phyloP scores from a whole-genome alignment of 306 rosid species.

The Mimosa pudica region DNA sequence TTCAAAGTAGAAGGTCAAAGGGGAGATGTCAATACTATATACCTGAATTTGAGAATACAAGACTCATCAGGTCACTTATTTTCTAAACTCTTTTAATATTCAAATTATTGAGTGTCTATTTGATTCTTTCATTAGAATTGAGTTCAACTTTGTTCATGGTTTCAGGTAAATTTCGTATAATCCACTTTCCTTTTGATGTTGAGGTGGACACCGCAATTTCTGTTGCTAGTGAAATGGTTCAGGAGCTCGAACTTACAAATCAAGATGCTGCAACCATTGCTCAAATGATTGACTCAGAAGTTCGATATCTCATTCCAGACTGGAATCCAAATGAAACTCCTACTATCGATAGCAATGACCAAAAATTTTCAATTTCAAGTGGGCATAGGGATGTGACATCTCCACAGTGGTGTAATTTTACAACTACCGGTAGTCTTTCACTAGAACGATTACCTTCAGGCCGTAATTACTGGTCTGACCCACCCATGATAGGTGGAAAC shows the following conservation, averaged over 20 bases:
- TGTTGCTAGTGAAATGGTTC: constrained; percentile 98
- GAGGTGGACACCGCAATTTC: constrained; percentile 82
- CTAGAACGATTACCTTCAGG: constrained; percentile 87
- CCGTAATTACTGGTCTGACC: constrained; percentile 88
- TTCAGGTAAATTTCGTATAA: constrained; percentile 79
- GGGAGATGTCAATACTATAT: constrained; percentile 74
- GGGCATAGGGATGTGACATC: constrained; percentile 45
- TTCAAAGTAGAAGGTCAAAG: constrained; percentile 84
- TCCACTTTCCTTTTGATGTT: constrained; percentile 92
- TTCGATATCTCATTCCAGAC: constrained; percentile 64
- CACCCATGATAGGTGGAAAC: constrained; percentile 68
- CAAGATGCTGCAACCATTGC: constrained; percentile 91
- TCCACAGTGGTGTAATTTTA: constrained; percentile 39
- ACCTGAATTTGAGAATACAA: constrained; percentile 79
- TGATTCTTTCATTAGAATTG: constrained; percentile 13
- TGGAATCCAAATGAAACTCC: constrained; percentile 51
- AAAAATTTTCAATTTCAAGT: constrained; percentile 40
- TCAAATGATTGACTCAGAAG: constrained; percentile 76
- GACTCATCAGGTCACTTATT: constrained; percentile 65
- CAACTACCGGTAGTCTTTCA: constrained; percentile 48
- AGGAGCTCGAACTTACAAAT: constrained; percentile 88
- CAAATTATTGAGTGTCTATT: constrained; percentile 2
- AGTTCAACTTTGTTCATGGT: constrained; percentile 23
- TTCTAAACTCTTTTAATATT: constrained; percentile 16
- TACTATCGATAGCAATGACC: constrained; percentile 35